Conservation (phyloP, 202 grass and related monocot genomes). For the Panicum virgatum region DNA sequence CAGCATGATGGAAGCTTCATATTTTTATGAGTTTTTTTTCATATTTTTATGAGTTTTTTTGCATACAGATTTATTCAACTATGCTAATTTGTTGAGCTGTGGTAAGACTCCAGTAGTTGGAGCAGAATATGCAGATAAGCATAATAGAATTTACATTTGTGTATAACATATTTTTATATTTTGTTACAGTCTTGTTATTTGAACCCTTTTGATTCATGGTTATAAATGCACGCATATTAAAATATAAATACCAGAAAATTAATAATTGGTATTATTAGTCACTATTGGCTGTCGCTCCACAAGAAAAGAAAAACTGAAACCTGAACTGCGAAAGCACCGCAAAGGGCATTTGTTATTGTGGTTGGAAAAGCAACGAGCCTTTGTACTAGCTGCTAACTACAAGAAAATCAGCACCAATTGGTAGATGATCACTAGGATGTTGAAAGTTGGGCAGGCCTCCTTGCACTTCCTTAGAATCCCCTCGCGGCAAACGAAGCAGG, state of each 20-base stretch:
- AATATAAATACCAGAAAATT: neutral
- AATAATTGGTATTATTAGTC: neutral
- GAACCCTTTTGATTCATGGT: neutral
- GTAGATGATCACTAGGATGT: slow-evolving; percentile 90
- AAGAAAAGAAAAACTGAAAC: neutral
- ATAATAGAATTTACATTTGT: neutral
- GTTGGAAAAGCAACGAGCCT: slow-evolving; percentile 10
- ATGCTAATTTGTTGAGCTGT: neutral
- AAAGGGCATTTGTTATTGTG: neutral
- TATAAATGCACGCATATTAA: neutral
- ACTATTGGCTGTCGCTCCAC: slow-evolving; percentile 1
- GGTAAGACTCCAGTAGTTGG: neutral
- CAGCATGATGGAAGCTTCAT: neutral
- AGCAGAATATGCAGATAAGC: neutral
- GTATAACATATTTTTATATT: neutral
- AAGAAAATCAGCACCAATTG: slow-evolving; percentile 78
- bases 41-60: too few species aligned
- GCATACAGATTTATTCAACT: neutral
- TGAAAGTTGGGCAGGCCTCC: slow-evolving; percentile 79
- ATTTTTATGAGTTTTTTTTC: neutral
- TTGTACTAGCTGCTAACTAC: slow-evolving; percentile 34
- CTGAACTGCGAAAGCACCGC: neutral
- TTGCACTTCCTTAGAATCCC: slow-evolving; percentile 48
- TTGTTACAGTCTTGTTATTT: neutral
- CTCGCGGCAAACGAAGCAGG: slow-evolving; percentile 65